A percentile compares a stretch with the other conserved stretches of the same genome.
phyloP scores from a whole-genome alignment of 2,329 filamentous ascomycete species.

The Mycosphaerella sp. region DNA sequence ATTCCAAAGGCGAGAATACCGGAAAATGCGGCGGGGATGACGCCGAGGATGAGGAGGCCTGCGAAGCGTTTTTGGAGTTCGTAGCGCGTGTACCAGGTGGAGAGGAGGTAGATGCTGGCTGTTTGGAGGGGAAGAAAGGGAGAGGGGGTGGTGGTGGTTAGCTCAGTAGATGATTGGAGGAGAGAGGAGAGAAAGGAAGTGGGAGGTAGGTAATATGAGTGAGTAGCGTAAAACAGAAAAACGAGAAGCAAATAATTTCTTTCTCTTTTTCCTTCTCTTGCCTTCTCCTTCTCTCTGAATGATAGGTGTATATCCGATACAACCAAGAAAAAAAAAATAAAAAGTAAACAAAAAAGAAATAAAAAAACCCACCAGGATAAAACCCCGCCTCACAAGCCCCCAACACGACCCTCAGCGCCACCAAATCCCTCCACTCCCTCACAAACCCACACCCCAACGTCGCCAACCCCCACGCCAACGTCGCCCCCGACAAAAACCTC shows the following conservation, averaged over 20 bases:
- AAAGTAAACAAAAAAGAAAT: constrained; percentile 34
- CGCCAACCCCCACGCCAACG: constrained; percentile 1
- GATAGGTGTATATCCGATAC: too few species aligned
- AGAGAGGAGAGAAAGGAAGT: too few species aligned
- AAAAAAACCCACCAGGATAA: constrained; percentile 34
- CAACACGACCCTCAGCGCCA: constrained; percentile 24
- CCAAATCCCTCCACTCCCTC: constrained; percentile 24
- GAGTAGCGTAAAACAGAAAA: too few species aligned
- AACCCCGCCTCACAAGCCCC: constrained; percentile 26
- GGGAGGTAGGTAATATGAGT: too few species aligned
- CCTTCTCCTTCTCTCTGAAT: too few species aligned
- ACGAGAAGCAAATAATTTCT: too few species aligned
- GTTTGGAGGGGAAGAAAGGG: too few species aligned
- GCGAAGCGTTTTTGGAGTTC: constrained; percentile 35
- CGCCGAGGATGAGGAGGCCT: constrained; percentile 20
- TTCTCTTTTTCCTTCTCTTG: too few species aligned
- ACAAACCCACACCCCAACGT: constrained; percentile 23
- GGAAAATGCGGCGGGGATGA: constrained; percentile 45
- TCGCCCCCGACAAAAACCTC: constrained; percentile 20
- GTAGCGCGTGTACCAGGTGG: constrained; percentile 37
- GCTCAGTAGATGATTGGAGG: too few species aligned
- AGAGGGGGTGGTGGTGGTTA: too few species aligned
- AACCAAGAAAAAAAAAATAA: too few species aligned
- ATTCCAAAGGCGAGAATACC: constrained; percentile 48
- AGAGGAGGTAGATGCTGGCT: too few species aligned